Evolutionary conservation across 495 filamentous ascomycete genomes (phyloP).

Genomic region (Talaromyces thailandensis): DNA sequence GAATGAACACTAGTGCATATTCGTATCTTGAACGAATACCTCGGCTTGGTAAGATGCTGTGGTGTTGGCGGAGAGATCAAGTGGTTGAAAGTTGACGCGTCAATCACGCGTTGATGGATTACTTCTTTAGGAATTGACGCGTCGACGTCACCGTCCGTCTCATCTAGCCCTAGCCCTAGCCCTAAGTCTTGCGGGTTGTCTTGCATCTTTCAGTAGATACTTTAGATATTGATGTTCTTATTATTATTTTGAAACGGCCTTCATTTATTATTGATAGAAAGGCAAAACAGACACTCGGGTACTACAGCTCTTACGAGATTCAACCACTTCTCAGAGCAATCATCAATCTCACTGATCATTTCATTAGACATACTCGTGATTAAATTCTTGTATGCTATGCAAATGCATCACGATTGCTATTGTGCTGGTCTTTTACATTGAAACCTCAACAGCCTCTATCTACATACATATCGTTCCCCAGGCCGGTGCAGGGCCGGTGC

Average conservation of each 20-base stretch:
- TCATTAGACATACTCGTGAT: slow-evolving; percentile 28
- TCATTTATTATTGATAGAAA: too few relatives aligned
- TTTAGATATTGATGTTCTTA: too few relatives aligned
- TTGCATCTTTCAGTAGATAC: background rate
- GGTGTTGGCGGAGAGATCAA: background rate
- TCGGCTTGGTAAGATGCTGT: background rate
- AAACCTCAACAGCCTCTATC: background rate
- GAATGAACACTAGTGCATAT: background rate
- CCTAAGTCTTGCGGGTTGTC: background rate
- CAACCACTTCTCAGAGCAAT: too few relatives aligned
- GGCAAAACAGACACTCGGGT: too few relatives aligned
- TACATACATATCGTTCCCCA: background rate
- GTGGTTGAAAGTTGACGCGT: background rate
- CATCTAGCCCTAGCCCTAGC: background rate
- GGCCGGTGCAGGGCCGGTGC: background rate
- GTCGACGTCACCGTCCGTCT: slow-evolving; percentile 9
- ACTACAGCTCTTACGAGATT: too few relatives aligned
- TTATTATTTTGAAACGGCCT: too few relatives aligned
- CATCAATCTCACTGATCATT: too few relatives aligned
- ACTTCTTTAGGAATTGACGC: background rate
- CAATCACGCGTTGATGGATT: background rate
- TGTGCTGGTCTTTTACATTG: background rate
- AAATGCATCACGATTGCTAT: background rate
- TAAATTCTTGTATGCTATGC: background rate
- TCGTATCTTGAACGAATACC: background rate